Base-by-base conservation (phyloP, 169 alveolate species). In the Plasmodium reichenowi region DNA sequence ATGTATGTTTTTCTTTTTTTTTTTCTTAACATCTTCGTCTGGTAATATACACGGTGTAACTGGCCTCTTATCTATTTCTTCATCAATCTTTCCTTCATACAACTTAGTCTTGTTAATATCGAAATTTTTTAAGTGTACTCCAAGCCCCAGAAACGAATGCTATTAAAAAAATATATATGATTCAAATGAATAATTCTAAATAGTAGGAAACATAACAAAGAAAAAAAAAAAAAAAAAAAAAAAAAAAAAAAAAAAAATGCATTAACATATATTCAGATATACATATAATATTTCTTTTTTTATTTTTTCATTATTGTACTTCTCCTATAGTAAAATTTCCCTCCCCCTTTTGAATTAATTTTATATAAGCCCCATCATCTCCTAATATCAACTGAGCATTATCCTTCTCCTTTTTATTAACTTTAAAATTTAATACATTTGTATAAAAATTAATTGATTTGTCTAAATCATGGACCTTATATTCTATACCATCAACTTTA, bases 401-500 rank as follows among this genome's bases (percentile, higher is more conserved):
- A 52, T 67, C 62, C 24, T 64, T 50, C 2, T 72, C 80, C 50
- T 48, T 64, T 60, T 80, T 80, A 3, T 13, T 22, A 22, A 67
- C 72, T 66, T 54, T 17, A 54, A 80, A 80, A 26, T 74, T 74
- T 47, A 80, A 56, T 43, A 80, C 90, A 38, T 80, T 67, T 52
- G 66, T 80, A 59, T 80, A 80, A 80, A 80, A 80, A 43, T 80
- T 67, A 3, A 67, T 7, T 24, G 90, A 80, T 1, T 64, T 20
- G 52, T 67, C 80, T 32, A 80, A 58, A 80, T 80, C 20, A 12
- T 71, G 56, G 24, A 80, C 90, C 56, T 68, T 80, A 62, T 80
- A 80, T 60, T 80, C 90, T 38, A 80, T 80, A 8, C 90, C 90
- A 38, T 80, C 90, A n/a, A 80, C 38, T 80, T 58, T 80, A 72